These are phyloP conservation scores for Triangularia setosa DNA, from an alignment of 2,329 filamentous ascomycete genomes.

Conservation along the genomic window DNA sequence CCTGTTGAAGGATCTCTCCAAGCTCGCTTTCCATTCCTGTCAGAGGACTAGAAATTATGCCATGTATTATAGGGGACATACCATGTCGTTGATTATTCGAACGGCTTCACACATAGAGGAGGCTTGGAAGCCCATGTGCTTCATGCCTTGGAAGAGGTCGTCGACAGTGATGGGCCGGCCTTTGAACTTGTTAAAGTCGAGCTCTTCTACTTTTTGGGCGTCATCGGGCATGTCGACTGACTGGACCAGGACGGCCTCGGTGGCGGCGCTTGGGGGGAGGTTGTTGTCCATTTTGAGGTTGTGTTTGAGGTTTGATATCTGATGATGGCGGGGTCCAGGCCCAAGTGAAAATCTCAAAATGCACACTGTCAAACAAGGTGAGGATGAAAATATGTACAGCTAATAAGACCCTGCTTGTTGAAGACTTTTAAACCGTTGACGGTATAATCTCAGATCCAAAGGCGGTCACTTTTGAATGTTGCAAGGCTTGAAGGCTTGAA, in stretches of 20 bases:
- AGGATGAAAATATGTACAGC: neutral
- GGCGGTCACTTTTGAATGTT: neutral
- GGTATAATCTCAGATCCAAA: no score
- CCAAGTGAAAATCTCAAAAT: neutral
- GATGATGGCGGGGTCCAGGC: neutral
- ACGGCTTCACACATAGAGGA: conserved; percentile 79
- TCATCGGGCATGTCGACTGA: conserved; percentile 77
- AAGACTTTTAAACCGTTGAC: no score
- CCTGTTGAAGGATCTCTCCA: conserved; percentile 72
- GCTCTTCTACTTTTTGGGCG: conserved; percentile 77
- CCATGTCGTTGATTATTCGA: conserved; percentile 93
- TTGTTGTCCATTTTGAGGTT: conserved; percentile 33
- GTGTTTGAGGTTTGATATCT: neutral
- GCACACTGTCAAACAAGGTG: neutral
- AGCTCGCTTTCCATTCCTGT: conserved; percentile 59
- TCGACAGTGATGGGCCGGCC: conserved; percentile 75
- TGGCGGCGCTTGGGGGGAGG: conserved; percentile 58
- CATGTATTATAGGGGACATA: conserved; percentile 33
- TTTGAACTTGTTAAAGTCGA: conserved; percentile 85
- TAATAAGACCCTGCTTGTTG: neutral
- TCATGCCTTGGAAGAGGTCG: conserved; percentile 78
- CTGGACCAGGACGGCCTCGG: conserved; percentile 77
- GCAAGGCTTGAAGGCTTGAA: neutral
- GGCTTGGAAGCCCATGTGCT: conserved; percentile 72
- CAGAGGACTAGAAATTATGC: neutral